Evolutionary conservation across 2,329 filamentous ascomycete genomes (phyloP).

Genomic region (Rosellinia necatrix): DNA sequence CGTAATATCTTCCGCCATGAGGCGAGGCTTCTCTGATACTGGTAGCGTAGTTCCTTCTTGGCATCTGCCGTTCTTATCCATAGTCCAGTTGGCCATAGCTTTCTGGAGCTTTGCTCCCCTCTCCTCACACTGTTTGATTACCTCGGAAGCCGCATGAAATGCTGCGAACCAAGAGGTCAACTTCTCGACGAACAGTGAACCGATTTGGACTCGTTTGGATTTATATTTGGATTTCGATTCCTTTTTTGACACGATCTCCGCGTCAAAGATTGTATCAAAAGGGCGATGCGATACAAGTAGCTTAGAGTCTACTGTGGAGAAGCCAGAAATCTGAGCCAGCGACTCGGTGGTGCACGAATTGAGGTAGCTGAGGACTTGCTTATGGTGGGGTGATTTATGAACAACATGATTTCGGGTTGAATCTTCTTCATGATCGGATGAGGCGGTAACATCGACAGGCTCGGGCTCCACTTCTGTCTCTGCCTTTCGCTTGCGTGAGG

Average conservation of each 20-base stretch:
- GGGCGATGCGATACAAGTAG: slow-evolving; percentile 43
- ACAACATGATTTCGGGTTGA: background rate
- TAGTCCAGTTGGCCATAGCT: slow-evolving; percentile 37
- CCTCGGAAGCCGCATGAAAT: slow-evolving; percentile 49
- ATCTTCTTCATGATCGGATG: background rate
- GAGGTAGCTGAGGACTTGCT: slow-evolving; percentile 75
- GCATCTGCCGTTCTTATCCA: slow-evolving; percentile 44
- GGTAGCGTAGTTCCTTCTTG: slow-evolving; percentile 47
- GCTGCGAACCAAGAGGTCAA: slow-evolving; percentile 54
- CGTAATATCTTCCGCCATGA: slow-evolving; percentile 75
- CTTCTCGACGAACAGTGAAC: slow-evolving; percentile 43
- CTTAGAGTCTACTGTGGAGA: slow-evolving; percentile 70
- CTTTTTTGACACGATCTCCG: slow-evolving; percentile 63
- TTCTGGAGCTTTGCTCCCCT: slow-evolving; percentile 44
- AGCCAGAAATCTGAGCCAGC: slow-evolving; percentile 79
- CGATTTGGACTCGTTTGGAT: slow-evolving; percentile 33
- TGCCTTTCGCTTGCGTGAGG: slow-evolving; percentile 35
- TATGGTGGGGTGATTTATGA: slow-evolving; percentile 39
- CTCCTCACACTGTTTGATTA: slow-evolving; percentile 50
- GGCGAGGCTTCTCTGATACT: slow-evolving; percentile 67
- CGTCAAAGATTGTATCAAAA: slow-evolving; percentile 56
- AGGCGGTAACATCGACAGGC: slow-evolving; percentile 7
- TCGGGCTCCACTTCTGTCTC: slow-evolving; percentile 22
- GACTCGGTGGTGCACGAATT: slow-evolving; percentile 78
- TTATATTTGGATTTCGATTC: slow-evolving; percentile 43